These are phyloP conservation scores for Rubia tinctorum DNA, from an alignment of 305 asterid genomes.

Conservation along the genomic window DNA sequence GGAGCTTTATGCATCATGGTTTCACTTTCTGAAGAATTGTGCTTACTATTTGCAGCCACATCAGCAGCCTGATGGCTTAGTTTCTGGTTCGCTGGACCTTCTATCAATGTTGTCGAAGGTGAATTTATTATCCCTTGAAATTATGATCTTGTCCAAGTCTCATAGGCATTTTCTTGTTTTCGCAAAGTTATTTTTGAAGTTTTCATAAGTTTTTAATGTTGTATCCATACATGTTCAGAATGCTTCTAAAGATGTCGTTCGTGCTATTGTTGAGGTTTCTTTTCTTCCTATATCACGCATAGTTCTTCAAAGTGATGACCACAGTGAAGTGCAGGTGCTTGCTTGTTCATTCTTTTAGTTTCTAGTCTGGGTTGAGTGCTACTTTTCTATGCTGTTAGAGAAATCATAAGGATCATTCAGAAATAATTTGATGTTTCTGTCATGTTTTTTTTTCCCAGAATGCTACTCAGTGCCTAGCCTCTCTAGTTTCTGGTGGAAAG, in stretches of 20 bases:
- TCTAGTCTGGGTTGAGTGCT: not conserved
- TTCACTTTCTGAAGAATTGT: slow-evolving; percentile 18
- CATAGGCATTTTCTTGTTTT: not conserved
- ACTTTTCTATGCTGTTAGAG: not conserved
- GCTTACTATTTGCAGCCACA: slow-evolving; percentile 64
- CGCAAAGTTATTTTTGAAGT: not conserved
- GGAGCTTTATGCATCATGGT: not conserved
- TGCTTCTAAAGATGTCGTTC: slow-evolving; percentile 75
- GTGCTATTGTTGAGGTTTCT: slow-evolving; percentile 68
- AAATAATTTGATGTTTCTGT: slow-evolving; percentile 25
- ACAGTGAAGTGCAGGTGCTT: slow-evolving; percentile 89
- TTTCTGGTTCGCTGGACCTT: slow-evolving; percentile 94
- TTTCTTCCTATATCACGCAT: slow-evolving; percentile 66
- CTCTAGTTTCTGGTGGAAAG: slow-evolving; percentile 79
- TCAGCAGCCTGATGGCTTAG: slow-evolving; percentile 88
- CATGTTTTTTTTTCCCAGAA: slow-evolving; percentile 49
- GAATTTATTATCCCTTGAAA: slow-evolving; percentile 22
- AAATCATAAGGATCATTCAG: slow-evolving; percentile 9
- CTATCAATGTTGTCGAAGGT: slow-evolving; percentile 84
- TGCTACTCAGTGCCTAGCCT: slow-evolving; percentile 93
- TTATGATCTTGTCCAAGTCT: not conserved
- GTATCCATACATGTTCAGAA: slow-evolving; percentile 43
- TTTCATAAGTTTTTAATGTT: slow-evolving; percentile 4
- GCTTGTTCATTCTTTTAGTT: slow-evolving; percentile 10
- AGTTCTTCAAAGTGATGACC: slow-evolving; percentile 84